These are phyloP conservation scores for Sesbania bispinosa DNA, from an alignment of 306 rosid species.

Conservation along the genomic window DNA sequence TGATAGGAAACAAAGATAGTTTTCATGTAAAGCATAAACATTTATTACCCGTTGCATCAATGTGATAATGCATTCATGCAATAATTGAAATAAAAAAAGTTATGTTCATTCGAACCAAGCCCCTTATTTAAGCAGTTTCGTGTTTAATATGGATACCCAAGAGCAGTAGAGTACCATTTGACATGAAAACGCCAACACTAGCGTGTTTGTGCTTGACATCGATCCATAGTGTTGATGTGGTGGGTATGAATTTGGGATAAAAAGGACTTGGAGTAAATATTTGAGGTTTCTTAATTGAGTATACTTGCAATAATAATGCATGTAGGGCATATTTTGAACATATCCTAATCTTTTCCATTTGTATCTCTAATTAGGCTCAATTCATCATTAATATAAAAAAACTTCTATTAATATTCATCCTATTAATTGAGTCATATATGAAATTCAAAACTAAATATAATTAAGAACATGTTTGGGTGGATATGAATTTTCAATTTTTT, in stretches of 20 bases:
- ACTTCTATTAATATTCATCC: background rate
- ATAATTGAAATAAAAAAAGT: conserved; percentile 7
- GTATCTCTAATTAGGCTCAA: background rate
- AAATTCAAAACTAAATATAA: too few species aligned
- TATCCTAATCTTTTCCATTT: background rate
- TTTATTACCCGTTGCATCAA: background rate
- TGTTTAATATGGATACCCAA: background rate
- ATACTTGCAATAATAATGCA: background rate
- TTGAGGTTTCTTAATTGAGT: background rate
- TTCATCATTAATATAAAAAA: too few species aligned
- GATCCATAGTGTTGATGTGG: background rate
- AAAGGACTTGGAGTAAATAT: background rate
- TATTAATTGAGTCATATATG: background rate
- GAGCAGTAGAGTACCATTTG: background rate
- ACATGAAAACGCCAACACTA: background rate
- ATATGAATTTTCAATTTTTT: too few species aligned
- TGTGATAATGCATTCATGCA: conserved; percentile 2
- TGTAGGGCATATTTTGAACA: background rate
- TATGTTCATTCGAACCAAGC: background rate
- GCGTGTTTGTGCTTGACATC: too few species aligned
- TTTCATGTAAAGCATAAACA: conserved; percentile 25
- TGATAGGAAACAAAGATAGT: conserved; percentile 11
- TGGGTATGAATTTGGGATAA: background rate
- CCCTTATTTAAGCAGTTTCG: conserved; percentile 23
- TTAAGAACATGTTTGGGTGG: too few species aligned